Conservation (phyloP, 2,329 filamentous ascomycete genomes). For the Phialophora chinensis region DNA sequence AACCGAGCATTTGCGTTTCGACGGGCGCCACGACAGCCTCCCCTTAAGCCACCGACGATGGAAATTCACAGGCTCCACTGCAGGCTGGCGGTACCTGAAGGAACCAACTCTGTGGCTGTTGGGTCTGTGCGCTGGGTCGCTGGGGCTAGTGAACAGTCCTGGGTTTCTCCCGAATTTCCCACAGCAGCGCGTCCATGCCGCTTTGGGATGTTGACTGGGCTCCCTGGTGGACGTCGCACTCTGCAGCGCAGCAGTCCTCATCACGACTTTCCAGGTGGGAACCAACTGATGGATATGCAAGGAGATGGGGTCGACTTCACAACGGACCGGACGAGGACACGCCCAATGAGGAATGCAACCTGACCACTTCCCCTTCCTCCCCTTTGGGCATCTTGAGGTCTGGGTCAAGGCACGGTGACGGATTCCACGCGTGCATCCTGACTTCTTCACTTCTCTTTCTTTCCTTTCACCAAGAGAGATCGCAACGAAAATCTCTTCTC, state of each 20-base stretch:
- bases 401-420: slow-evolving; percentile 7
- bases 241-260: slow-evolving; percentile 17
- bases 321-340: slow-evolving; percentile 8
- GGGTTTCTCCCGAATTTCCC: slow-evolving; percentile 34
- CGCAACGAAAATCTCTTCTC: slow-evolving; percentile 18
- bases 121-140: slow-evolving; percentile 4
- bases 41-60: slow-evolving; percentile 5
- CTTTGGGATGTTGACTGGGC: not conserved
- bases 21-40: slow-evolving; percentile 8
- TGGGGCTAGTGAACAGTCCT: slow-evolving; percentile 19
- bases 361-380: slow-evolving; percentile 15
- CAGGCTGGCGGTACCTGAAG: slow-evolving; percentile 8
- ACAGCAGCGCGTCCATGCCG: slow-evolving; percentile 5
- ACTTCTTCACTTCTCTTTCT: slow-evolving; percentile 7
- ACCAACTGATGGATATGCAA: slow-evolving; percentile 19
- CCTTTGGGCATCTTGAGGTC: not conserved
- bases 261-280: not conserved
- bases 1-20: slow-evolving; percentile 13
- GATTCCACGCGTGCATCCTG: slow-evolving; percentile 4
- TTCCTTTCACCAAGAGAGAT: slow-evolving; percentile 16
- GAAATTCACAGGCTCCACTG: slow-evolving; percentile 1
- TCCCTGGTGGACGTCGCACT: slow-evolving; percentile 8
- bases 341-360: slow-evolving; percentile 17
- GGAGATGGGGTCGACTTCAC: slow-evolving; percentile 20
- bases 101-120: not conserved